A percentile compares a stretch with the other conserved stretches of the same genome.
These are phyloP conservation scores for Colletotrichum filicis DNA, from an alignment of 2,329 filamentous ascomycete genomes.

Conservation along the genomic window DNA sequence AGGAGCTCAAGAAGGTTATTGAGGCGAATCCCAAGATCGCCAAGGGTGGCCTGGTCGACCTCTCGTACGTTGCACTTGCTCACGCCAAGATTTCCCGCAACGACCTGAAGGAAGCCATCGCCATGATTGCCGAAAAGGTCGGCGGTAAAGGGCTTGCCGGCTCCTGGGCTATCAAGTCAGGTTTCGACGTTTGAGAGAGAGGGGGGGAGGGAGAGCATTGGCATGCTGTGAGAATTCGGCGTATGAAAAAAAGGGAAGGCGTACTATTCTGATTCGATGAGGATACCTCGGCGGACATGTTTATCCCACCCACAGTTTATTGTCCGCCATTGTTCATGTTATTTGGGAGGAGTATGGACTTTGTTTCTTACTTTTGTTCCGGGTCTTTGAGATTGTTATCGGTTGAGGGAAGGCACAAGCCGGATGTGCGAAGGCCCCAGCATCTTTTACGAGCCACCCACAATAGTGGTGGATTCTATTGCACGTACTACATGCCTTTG, in stretches of 20 bases:
- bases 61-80: constrained; percentile 32
- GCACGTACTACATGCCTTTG: neutral
- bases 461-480: neutral
- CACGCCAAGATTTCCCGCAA: constrained; percentile 33
- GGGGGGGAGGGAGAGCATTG: neutral
- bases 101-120: constrained; percentile 35
- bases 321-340: constrained; percentile 16
- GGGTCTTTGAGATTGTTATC: neutral
- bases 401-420: neutral
- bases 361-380: neutral
- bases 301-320: neutral
- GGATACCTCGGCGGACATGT: constrained; percentile 25
- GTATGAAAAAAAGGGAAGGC: constrained; percentile 7
- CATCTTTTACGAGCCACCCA: neutral
- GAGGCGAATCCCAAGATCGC: constrained; percentile 34
- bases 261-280: constrained; percentile 28
- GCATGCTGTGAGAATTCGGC: neutral
- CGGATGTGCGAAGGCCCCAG: neutral
- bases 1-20: constrained; percentile 55
- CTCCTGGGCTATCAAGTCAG: constrained; percentile 25
- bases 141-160: constrained; percentile 18
- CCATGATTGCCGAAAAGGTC: constrained; percentile 20
- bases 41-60: constrained; percentile 34
- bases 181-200: constrained; percentile 4
- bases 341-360: neutral